Percentiles rank a stretch among this genome's conserved stretches.
Conservation (phyloP, 176 grass and related monocot genomes). For the Aegilops tauschii region DNA sequence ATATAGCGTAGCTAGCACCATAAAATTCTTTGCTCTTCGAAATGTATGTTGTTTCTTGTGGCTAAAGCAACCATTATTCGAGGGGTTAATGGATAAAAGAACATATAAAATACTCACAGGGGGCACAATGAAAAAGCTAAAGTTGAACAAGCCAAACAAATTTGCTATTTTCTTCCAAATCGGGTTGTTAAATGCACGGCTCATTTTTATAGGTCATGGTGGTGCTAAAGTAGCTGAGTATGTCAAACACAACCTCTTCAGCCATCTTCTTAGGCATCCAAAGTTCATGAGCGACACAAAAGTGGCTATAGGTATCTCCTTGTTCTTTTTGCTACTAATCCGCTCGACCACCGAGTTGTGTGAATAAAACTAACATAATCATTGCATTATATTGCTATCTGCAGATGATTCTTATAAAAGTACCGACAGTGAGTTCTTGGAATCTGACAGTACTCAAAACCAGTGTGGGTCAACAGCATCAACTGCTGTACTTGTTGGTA, state of each 20-base stretch:
- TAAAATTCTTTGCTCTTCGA: neutral
- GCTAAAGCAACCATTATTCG: neutral
- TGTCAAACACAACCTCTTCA: slow-evolving; percentile 64
- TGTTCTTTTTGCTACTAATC: neutral
- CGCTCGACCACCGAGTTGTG: neutral
- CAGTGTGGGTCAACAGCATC: slow-evolving; percentile 60
- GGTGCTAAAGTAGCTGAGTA: slow-evolving; percentile 61
- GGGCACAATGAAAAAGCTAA: neutral
- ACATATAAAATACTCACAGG: neutral
- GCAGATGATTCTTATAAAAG: slow-evolving; percentile 64
- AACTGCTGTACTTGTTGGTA: slow-evolving; percentile 54
- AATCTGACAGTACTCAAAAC: slow-evolving; percentile 59
- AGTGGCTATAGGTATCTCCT: slow-evolving; percentile 49
- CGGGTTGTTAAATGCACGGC: neutral
- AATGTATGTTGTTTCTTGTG: neutral
- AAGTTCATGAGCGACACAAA: slow-evolving; percentile 62
- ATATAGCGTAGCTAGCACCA: neutral
- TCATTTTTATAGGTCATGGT: slow-evolving; percentile 56
- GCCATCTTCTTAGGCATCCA: slow-evolving; percentile 53
- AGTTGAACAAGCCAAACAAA: neutral
- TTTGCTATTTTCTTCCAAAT: neutral
- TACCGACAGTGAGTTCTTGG: slow-evolving; percentile 57
- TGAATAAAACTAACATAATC: neutral
- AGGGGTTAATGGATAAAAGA: neutral
- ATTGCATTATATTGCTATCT: neutral